Conservation (phyloP, 2,329 filamentous ascomycete genomes). For the Scedosporium minutisporum region DNA sequence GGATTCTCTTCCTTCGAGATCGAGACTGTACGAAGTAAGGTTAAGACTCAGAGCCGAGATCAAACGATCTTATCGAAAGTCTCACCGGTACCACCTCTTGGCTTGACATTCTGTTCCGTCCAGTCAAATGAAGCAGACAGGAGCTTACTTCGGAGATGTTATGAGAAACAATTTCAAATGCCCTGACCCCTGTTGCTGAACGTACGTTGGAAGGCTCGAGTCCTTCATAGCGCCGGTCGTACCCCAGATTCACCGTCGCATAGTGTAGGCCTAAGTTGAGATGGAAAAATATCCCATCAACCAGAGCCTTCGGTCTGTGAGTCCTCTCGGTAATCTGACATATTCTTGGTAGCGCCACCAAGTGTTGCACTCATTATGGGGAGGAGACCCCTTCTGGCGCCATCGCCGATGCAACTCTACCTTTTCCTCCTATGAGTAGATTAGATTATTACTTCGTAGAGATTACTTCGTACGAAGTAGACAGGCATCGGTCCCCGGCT, state of each 20-base stretch:
- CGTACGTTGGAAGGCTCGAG: neutral
- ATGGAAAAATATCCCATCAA: slow-evolving; percentile 1
- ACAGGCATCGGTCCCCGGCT: no score
- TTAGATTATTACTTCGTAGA: neutral
- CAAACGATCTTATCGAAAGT: neutral
- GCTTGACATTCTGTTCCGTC: neutral
- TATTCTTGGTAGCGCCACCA: neutral
- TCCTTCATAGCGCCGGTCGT: neutral
- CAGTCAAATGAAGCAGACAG: neutral
- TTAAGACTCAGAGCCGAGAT: neutral
- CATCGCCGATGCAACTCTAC: no score
- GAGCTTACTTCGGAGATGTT: neutral
- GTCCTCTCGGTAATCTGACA: neutral
- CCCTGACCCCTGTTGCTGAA: neutral
- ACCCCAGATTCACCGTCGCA: neutral
- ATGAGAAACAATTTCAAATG: no score
- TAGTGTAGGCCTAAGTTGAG: neutral
- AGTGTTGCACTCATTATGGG: no score
- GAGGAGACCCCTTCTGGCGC: no score
- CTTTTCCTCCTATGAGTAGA: neutral
- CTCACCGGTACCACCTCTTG: no score
- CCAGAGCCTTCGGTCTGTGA: neutral
- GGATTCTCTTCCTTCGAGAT: neutral
- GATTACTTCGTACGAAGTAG: no score
- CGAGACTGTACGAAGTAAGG: neutral